Evolutionary conservation across 805 yeast species (phyloP), one percentile per base, ranked within the genome.

Genomic region (Brettanomyces custersianus): DNA sequence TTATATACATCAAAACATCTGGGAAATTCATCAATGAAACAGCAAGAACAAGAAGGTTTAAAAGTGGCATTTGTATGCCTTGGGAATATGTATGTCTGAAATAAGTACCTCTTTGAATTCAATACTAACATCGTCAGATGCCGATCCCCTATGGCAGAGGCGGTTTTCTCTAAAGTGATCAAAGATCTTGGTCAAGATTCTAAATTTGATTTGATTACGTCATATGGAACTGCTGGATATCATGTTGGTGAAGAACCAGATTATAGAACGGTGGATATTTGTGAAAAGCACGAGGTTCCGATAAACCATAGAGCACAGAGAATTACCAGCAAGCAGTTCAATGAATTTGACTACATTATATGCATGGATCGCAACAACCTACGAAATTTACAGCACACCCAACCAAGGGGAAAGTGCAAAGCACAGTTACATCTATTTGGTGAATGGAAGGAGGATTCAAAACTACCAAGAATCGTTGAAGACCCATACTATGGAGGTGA

Each of bases 91-190:
- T 77, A 64, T 46, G 82, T 66, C 40, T 19, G 8, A n/a, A 7
- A 11, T 20, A 20, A 12, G 27, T n/a, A 20, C 8, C 18, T 29
- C 11, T 16, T 33, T 2, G 15, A 19, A 23, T 7, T 4, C 2
- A 8, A 31, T 18, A 38, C 35, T 19, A 37, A 29, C 20, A 10
- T n/a, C 15, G 11, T 12, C 20, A 19, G n/a, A 25, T 87, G 96
- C 52, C 88, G 96, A 33, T 86, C 96, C 2, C 97, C 97, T 11
- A 90, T 88, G 97, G 96, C 97, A 0, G 96, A 90, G 53, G 96
- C 96, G 0, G 84, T 87, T 1, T 86, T 88, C 60, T 66, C 65
- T 33, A 75, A 83, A 40, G 62, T 64, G 12, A 94, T 84, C 8
- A 55, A 72, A 29, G 54, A 72, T 30, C 55, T 59, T 16, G 78